These are phyloP conservation scores for Candida taoyuanica DNA, from an alignment of 805 yeast species.

Conservation along the genomic window DNA sequence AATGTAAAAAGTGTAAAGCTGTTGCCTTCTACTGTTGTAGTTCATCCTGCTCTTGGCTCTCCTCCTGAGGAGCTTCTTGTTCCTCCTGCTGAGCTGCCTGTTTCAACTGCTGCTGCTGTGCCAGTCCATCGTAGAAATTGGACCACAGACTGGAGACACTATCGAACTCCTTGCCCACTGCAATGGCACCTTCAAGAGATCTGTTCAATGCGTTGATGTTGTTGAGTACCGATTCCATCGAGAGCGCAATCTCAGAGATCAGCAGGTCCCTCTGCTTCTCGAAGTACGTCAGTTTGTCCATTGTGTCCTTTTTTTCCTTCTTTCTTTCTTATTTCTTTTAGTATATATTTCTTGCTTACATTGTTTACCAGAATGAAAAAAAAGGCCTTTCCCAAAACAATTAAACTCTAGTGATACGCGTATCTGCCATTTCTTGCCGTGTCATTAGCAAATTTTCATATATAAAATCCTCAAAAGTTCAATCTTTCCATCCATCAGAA, in stretches of 20 bases:
- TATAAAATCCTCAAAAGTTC: neutral
- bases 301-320: constrained; percentile 1
- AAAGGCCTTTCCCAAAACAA: too few relatives aligned
- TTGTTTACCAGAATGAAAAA: too few relatives aligned
- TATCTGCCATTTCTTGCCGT: neutral
- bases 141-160: constrained; percentile 68
- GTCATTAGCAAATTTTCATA: neutral
- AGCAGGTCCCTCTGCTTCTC: constrained; percentile 56
- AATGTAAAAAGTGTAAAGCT: neutral
- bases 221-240: constrained; percentile 61
- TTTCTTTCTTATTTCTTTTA: neutral
- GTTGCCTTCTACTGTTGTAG: neutral
- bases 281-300: constrained; percentile 35
- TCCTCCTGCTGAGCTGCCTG: constrained; percentile 1
- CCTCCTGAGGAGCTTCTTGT: constrained; percentile 2
- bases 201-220: constrained; percentile 63
- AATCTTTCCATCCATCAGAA: neutral
- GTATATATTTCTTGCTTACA: neutral
- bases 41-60: neutral
- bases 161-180: constrained; percentile 74
- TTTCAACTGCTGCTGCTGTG: constrained; percentile 27
- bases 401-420: neutral
- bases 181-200: constrained; percentile 59
- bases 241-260: constrained; percentile 51
- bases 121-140: constrained; percentile 53